Evolutionary conservation across 148 eudicot genomes (phyloP), one percentile per base, ranked within the genome.

Genomic region (Mesembryanthemum crystallinum): DNA sequence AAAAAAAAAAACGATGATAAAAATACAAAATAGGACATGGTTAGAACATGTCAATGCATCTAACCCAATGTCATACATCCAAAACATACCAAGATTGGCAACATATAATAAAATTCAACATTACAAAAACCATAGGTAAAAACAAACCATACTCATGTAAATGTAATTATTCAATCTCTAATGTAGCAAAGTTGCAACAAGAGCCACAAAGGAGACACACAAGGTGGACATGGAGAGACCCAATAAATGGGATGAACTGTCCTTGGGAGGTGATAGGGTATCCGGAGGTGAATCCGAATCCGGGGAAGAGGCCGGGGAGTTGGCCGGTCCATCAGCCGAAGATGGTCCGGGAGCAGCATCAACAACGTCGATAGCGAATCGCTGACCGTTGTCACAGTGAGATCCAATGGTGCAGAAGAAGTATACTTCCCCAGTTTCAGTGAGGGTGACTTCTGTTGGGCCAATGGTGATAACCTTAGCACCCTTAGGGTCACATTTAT

Each of bases 341-440:
- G 82, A 15, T 21, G 79, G 7, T 13, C 70, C 1, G 29, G 79
- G 5, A 18, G 61, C 23, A 15, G 32, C 47, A 45, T 11, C 32
- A 9, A 75, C 5, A 45, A 86, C 89, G 21, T 67, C 78, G 83
- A 87, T 35, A 6, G 85, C 80, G 33, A 90, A 27, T 57, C 87
- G 88, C 67, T 84, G 89, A 21, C 89, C 92, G 1, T 0, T 5
- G 10, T 0, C 0, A 25, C 92, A 88, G 63, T 90, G 92, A 5
- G 7, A 25, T 18, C 55, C 55, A 27, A 85, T 0, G 3, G 88
- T 81, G 81, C 90, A 87, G 8, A 88, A 73, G 73, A 75, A 87
- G 77, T 73, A 88, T 66, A 67, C 58, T 32, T 37, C 32, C 1
- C 89, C 90, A 30, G 75, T 21, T 27, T 82, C 4, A 47, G 39